Evolutionary conservation across 345 rosid species (phyloP), one percentile per base, ranked within the genome.

Genomic region (Arabis hirsuta): DNA sequence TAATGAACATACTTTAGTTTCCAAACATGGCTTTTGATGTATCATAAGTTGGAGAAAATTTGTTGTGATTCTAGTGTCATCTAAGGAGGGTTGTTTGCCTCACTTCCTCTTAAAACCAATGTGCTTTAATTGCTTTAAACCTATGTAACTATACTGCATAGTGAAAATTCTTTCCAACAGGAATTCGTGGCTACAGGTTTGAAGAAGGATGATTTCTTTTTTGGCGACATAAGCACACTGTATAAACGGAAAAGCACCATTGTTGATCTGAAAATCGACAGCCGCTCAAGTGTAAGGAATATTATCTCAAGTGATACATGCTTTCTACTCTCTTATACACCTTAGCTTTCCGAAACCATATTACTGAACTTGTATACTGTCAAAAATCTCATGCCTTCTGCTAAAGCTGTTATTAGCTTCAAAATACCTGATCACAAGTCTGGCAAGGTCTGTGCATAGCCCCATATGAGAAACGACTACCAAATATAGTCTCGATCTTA

Each of bases 361-460:
- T 34, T 42, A 41, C 58, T 36, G 27, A 65, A 34, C 63, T 12
- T 2, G 85, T 91, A 60, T n/a, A 91, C 88, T 64, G 60, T 88
- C 43, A 81, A 76, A 78, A 88, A 86, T 69, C 62, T 84, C 44
- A 65, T 86, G 67, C 90, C 90, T 27, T 75, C 78, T 66, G 81
- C 89, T 51, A 89, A 84, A 77, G 85, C 81, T 59, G 80, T 82
- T 41, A 64, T 86, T 55, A 86, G 93, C 84, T 91, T 89, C 79
- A 81, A 68, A 71, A 78, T 87, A 62, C 97, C 97, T 45, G 93
- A 91, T 84, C 91, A 91, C 77, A 89, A 84, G 83, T 91, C 93
- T 78, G 93, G 97, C 84, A 89, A 89, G 96, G 97, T 91, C 70
- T 73, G 91, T 84, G 73, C 83, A 60, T 61, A 42, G 12, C 1